Conservation (phyloP, 1,139 yeast genomes). For the Yamadazyma buinensis region DNA sequence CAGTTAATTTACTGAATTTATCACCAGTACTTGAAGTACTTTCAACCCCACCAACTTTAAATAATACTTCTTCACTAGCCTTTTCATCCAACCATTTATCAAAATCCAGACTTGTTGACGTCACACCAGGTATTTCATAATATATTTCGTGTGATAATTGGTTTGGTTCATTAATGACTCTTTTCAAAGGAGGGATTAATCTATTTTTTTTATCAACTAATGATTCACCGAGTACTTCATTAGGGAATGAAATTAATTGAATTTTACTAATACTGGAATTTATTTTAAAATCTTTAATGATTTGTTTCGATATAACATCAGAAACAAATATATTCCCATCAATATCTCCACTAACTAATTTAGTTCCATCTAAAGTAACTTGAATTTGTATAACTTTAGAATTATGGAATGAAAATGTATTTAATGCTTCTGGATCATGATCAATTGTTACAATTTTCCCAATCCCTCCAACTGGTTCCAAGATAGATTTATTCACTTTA, state of each 20-base stretch:
- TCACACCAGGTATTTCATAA: slow-evolving; percentile 34
- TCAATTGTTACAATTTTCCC: slow-evolving; percentile 51
- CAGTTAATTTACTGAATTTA: slow-evolving; percentile 47
- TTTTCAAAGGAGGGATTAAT: slow-evolving; percentile 54
- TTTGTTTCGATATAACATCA: slow-evolving; percentile 77
- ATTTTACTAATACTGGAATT: slow-evolving; percentile 33
- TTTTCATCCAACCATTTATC: slow-evolving; percentile 44
- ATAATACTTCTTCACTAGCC: slow-evolving; percentile 49
- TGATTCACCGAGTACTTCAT: slow-evolving; percentile 11
- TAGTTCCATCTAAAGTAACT: slow-evolving; percentile 74
- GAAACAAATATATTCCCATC: slow-evolving; percentile 64
- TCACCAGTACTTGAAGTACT: slow-evolving; percentile 8
- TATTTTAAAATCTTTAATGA: slow-evolving; percentile 60
- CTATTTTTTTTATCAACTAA: slow-evolving; percentile 36
- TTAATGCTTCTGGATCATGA: slow-evolving; percentile 45
- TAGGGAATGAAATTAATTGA: slow-evolving; percentile 18
- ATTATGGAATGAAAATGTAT: slow-evolving; percentile 59
- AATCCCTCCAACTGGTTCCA: slow-evolving; percentile 56
- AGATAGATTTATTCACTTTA: slow-evolving; percentile 39
- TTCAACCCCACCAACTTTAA: slow-evolving; percentile 33
- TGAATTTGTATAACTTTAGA: slow-evolving; percentile 48
- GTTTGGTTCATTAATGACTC: slow-evolving; percentile 47
- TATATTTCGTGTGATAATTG: slow-evolving; percentile 49
- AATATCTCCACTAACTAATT: slow-evolving; percentile 69
- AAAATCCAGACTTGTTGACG: slow-evolving; percentile 16